Evolutionary conservation across 805 yeast species (phyloP).

Genomic region (Kodamaea kaohsiungensis): DNA sequence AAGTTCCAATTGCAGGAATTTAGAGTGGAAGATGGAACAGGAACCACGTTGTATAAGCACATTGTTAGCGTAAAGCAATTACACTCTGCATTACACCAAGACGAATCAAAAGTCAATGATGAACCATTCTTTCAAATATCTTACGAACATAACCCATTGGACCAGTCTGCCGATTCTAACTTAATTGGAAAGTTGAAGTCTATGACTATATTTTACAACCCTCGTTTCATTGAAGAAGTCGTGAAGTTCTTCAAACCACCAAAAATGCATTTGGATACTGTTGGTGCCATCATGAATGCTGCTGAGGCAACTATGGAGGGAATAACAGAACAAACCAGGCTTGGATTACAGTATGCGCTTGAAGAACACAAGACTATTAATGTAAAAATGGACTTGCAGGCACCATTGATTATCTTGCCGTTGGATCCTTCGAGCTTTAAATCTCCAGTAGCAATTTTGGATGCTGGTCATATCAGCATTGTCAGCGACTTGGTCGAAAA

Average conservation of each 20-base stretch:
- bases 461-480: constrained; percentile 93
- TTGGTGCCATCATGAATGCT: constrained; percentile 87
- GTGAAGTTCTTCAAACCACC: constrained; percentile 84
- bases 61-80: constrained; percentile 79
- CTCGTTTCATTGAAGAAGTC: constrained; percentile 76
- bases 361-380: constrained; percentile 93
- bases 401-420: constrained; percentile 88
- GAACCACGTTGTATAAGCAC: constrained; percentile 76
- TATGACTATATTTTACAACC: constrained; percentile 88
- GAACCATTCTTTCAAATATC: constrained; percentile 76
- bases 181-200: constrained; percentile 74
- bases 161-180: constrained; percentile 78
- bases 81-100: constrained; percentile 38
- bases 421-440: constrained; percentile 74
- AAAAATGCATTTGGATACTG: constrained; percentile 78
- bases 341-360: constrained; percentile 89
- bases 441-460: constrained; percentile 87
- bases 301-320: constrained; percentile 96
- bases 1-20: constrained; percentile 78
- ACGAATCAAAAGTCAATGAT: background rate
- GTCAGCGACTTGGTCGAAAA: constrained; percentile 77
- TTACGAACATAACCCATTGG: constrained; percentile 85
- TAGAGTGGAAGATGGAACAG: constrained; percentile 84
- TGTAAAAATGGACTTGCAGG: constrained; percentile 84
- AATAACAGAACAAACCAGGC: constrained; percentile 80